Evolutionary conservation across 768 basidiomycete genomes (phyloP).

Genomic region (Mycena albidolilacea): DNA sequence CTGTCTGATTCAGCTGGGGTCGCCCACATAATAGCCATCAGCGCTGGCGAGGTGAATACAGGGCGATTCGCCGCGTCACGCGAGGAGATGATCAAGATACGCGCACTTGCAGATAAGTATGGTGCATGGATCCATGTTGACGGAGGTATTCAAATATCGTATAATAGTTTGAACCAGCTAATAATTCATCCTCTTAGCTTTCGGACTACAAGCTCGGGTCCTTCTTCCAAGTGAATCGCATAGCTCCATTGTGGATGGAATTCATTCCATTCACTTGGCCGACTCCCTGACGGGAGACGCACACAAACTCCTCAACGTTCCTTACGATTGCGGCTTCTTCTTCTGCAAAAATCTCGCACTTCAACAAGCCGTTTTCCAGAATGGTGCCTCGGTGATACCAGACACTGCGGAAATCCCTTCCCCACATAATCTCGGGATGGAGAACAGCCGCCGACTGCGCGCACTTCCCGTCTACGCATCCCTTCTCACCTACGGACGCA

Average conservation of each 20-base stretch:
- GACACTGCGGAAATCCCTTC: conserved; percentile 29
- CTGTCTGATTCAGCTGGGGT: not conserved
- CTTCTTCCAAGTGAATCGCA: conserved; percentile 11
- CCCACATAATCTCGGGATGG: conserved; percentile 38
- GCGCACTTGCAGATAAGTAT: conserved; percentile 28
- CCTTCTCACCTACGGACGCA: conserved; percentile 34
- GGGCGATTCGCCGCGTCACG: conserved; percentile 33
- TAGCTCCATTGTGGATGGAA: conserved; percentile 19
- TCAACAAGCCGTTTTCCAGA: conserved; percentile 39
- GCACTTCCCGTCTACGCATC: conserved; percentile 37
- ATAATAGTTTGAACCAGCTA: not conserved
- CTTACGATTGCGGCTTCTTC: conserved; percentile 40
- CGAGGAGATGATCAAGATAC: conserved; percentile 32
- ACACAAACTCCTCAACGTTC: conserved; percentile 35
- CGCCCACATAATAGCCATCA: conserved; percentile 29
- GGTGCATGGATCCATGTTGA: conserved; percentile 38
- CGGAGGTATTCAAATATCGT: conserved; percentile 20
- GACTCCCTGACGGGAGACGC: conserved; percentile 37
- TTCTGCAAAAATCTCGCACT: conserved; percentile 24
- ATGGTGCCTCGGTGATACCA: conserved; percentile 5
- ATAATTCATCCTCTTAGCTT: conserved; percentile 15
- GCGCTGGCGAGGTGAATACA: conserved; percentile 35
- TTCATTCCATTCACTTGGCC: conserved; percentile 22
- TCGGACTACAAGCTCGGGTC: conserved; percentile 34
- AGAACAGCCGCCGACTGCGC: conserved; percentile 37